phyloP scores from a whole-genome alignment of 176 grass and related monocot species.

The Guadua angustifolia region DNA sequence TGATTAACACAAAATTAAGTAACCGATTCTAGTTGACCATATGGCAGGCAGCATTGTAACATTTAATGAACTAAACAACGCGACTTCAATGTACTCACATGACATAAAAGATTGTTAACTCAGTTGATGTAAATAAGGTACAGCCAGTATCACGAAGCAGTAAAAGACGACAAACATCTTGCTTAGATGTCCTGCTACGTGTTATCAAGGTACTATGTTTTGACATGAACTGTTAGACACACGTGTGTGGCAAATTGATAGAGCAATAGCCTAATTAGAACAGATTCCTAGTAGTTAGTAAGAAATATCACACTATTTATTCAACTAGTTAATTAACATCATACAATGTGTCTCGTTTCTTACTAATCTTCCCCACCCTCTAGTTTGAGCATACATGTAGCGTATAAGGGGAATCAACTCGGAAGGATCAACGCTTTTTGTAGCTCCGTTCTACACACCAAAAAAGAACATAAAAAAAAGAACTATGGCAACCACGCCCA shows the following conservation, averaged over 20 bases:
- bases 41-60: background rate
- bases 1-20: background rate
- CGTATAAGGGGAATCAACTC: conserved; percentile 22
- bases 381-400: conserved; percentile 7
- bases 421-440: background rate
- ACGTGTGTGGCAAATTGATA: background rate
- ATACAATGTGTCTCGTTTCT: background rate
- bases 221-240: background rate
- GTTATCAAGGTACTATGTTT: background rate
- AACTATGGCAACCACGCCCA: background rate
- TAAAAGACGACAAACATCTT: background rate
- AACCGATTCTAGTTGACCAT: background rate
- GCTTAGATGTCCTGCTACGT: background rate
- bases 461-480: background rate
- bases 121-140: conserved; percentile 3
- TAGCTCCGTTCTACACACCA: background rate
- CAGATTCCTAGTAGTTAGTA: background rate
- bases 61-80: background rate
- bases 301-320: conserved; percentile 1
- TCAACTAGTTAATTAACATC: background rate
- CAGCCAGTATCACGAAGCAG: background rate
- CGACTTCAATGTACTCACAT: background rate
- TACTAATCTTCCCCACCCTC: background rate
- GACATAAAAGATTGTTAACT: conserved; percentile 3
- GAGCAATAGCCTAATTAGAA: conserved; percentile 5